A percentile compares a stretch with the other conserved stretches of the same genome.
These are phyloP conservation scores for Candida nanaspora DNA, from an alignment of 805 yeast genomes.

Conservation along the genomic window DNA sequence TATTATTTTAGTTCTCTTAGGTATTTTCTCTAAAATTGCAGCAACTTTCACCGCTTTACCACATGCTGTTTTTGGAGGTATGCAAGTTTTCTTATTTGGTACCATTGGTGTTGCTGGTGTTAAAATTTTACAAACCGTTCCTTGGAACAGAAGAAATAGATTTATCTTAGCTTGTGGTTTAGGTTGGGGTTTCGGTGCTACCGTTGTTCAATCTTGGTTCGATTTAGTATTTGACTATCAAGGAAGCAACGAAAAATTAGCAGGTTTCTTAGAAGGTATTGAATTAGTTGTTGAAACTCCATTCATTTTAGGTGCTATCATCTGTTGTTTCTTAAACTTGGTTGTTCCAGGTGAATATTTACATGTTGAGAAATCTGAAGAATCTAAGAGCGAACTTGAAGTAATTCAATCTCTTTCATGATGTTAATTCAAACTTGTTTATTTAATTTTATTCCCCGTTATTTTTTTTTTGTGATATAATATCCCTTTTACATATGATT, in stretches of 20 bases:
- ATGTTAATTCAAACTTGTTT: neutral
- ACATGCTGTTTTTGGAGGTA: slow-evolving; percentile 66
- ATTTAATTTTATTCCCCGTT: neutral
- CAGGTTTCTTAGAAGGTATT: slow-evolving; percentile 36
- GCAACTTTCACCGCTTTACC: slow-evolving; percentile 72
- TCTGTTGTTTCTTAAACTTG: slow-evolving; percentile 12
- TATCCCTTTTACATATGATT: neutral
- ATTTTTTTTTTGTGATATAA: neutral
- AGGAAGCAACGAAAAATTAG: slow-evolving; percentile 28
- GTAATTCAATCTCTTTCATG: neutral
- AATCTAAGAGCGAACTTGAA: neutral
- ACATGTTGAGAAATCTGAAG: neutral
- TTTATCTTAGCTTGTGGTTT: slow-evolving; percentile 36
- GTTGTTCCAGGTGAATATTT: slow-evolving; percentile 7
- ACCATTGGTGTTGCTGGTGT: slow-evolving; percentile 26
- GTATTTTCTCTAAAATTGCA: slow-evolving; percentile 68
- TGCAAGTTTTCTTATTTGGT: slow-evolving; percentile 41
- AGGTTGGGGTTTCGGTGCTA: slow-evolving; percentile 36
- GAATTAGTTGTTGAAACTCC: slow-evolving; percentile 36
- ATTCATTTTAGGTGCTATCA: slow-evolving; percentile 15
- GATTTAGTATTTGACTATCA: slow-evolving; percentile 30
- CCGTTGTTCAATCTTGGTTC: slow-evolving; percentile 34
- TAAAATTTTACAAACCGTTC: slow-evolving; percentile 25
- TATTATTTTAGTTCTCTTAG: slow-evolving; percentile 69
- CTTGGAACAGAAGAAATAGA: slow-evolving; percentile 33